Conservation (phyloP, 2,329 filamentous ascomycete genomes). For the Arthrocladium fulminans region DNA sequence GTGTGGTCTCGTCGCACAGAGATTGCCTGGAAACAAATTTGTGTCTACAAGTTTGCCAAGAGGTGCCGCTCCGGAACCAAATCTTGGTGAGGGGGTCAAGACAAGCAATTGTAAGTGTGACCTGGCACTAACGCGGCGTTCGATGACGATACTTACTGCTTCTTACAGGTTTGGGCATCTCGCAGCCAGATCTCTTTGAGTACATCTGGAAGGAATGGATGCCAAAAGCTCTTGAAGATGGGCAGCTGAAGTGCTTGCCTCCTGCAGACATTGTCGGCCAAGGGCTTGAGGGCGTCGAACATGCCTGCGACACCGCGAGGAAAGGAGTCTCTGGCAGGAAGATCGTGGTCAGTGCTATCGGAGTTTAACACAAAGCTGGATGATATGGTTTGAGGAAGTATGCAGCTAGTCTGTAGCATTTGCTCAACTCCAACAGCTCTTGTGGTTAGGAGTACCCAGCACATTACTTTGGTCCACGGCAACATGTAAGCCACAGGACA, state of each 20-base stretch:
- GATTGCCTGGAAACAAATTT: slow-evolving; percentile 10
- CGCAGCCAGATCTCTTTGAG: slow-evolving; percentile 1
- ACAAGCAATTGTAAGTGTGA: slow-evolving; percentile 2
- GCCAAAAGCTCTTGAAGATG: background rate
- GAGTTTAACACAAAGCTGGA: background rate
- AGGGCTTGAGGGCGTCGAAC: background rate
- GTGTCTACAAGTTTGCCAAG: slow-evolving; percentile 3
- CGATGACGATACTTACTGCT: background rate
- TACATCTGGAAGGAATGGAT: slow-evolving; percentile 6
- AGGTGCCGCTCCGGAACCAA: background rate
- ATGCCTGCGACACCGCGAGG: background rate
- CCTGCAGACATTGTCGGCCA: background rate
- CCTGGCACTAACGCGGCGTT: background rate
- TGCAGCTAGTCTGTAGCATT: too few species aligned
- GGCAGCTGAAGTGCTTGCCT: slow-evolving; percentile 8
- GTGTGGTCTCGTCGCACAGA: slow-evolving; percentile 9
- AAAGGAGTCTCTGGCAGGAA: slow-evolving; percentile 7
- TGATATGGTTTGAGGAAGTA: too few species aligned
- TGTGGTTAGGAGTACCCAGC: too few species aligned
- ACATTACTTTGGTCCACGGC: too few species aligned
- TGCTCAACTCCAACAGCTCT: too few species aligned
- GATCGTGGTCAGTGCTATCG: background rate
- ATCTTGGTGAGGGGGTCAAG: slow-evolving; percentile 1
- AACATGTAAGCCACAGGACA: too few species aligned
- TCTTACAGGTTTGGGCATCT: background rate